phyloP scores from a whole-genome alignment of 1,284 basidiomycete species.

The Rhodotorula sp. region DNA sequence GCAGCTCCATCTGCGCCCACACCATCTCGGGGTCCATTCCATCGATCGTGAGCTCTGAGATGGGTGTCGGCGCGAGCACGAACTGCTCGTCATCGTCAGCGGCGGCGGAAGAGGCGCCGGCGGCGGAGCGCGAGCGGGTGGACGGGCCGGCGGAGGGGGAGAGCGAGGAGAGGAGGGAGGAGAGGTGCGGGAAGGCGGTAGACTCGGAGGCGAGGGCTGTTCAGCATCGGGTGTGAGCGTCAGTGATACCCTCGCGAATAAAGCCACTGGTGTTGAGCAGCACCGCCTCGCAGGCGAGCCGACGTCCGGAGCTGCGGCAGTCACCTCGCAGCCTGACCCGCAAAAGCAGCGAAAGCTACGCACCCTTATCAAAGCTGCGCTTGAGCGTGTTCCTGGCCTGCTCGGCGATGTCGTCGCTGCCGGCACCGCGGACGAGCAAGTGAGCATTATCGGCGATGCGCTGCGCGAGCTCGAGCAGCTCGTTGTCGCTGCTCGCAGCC shows the following conservation, averaged over 20 bases:
- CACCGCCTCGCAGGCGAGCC: neutral
- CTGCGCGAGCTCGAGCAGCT: constrained; percentile 31
- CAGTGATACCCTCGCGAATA: too few species aligned
- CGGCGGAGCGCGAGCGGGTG: constrained; percentile 63
- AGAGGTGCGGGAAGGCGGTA: constrained; percentile 65
- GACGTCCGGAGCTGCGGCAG: neutral
- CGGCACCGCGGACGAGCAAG: constrained; percentile 28
- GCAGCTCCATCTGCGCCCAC: constrained; percentile 88
- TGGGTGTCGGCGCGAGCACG: constrained; percentile 62
- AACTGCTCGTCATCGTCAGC: constrained; percentile 55
- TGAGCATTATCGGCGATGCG: constrained; percentile 33
- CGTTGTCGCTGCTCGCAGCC: constrained; percentile 8
- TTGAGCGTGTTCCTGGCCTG: constrained; percentile 25
- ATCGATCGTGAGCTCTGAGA: constrained; percentile 73
- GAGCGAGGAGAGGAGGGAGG: constrained; percentile 67
- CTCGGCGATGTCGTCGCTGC: constrained; percentile 16
- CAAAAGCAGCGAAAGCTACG: neutral
- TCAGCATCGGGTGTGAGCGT: too few species aligned
- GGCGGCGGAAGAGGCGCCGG: constrained; percentile 46
- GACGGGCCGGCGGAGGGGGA: constrained; percentile 59
- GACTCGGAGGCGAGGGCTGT: constrained; percentile 60
- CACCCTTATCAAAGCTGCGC: constrained; percentile 36
- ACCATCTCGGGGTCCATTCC: constrained; percentile 79
- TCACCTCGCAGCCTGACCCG: neutral
- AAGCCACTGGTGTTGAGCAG: too few species aligned